phyloP scores from a whole-genome alignment of 1,139 yeast genomes.

The Kurtzmaniella quercitrusa region DNA sequence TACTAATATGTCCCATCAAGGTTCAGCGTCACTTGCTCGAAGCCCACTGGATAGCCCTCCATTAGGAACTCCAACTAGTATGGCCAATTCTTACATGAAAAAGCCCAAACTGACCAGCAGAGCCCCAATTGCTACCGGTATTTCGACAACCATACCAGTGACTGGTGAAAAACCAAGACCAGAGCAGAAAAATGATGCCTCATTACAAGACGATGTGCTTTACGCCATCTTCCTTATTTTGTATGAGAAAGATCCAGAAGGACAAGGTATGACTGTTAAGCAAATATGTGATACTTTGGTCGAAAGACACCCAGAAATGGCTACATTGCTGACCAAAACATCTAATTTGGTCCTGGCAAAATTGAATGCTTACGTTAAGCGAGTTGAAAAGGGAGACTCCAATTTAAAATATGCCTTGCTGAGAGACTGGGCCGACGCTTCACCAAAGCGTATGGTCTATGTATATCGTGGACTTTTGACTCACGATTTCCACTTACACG shows the following conservation, averaged over 20 bases:
- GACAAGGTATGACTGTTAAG: constrained; percentile 80
- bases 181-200: constrained; percentile 51
- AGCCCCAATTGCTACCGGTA: constrained; percentile 63
- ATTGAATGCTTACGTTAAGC: constrained; percentile 75
- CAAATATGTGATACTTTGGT: constrained; percentile 74
- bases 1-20: constrained; percentile 5
- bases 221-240: constrained; percentile 69
- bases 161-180: constrained; percentile 80
- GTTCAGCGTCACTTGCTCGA: background rate
- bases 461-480: constrained; percentile 76
- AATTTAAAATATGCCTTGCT: constrained; percentile 68
- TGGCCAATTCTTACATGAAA: constrained; percentile 15
- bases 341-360: constrained; percentile 79
- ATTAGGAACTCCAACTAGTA: constrained; percentile 9
- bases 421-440: constrained; percentile 86
- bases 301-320: constrained; percentile 77
- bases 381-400: constrained; percentile 77
- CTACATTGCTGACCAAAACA: constrained; percentile 72
- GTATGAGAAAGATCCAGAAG: constrained; percentile 62
- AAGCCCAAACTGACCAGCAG: constrained; percentile 38
- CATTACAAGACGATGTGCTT: constrained; percentile 72
- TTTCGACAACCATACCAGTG: constrained; percentile 74
- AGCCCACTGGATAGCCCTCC: constrained; percentile 11
- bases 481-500: constrained; percentile 67
- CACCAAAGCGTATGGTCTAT: constrained; percentile 84